Evolutionary conservation across 2,329 filamentous ascomycete genomes (phyloP).

Genomic region (Leptographium radiaticola): DNA sequence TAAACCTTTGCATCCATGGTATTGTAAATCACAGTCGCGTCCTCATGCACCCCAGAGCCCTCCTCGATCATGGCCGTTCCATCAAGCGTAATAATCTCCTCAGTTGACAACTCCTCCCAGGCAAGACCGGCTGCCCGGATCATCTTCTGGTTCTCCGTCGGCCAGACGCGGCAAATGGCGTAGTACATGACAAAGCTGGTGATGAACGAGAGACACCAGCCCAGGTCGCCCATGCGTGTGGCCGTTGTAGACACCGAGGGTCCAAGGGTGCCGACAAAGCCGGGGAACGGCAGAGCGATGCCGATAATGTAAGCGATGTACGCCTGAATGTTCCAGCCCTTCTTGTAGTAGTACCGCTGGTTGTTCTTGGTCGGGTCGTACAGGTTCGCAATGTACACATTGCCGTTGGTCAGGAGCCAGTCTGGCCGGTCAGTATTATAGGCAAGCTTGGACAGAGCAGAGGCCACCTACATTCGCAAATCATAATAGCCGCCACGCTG

Average conservation of each 20-base stretch:
- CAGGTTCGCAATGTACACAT: slow-evolving; percentile 19
- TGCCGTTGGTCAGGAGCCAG: slow-evolving; percentile 22
- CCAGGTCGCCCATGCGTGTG: slow-evolving; percentile 18
- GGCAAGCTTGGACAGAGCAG: neutral
- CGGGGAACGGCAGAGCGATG: slow-evolving; percentile 21
- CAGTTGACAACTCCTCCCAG: slow-evolving; percentile 6
- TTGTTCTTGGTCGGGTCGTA: slow-evolving; percentile 19
- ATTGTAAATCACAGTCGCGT: neutral
- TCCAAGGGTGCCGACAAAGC: slow-evolving; percentile 20
- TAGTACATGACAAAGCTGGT: slow-evolving; percentile 20
- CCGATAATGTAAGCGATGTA: slow-evolving; percentile 21
- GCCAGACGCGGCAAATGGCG: slow-evolving; percentile 22
- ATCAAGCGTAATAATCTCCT: slow-evolving; percentile 5
- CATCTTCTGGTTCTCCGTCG: slow-evolving; percentile 15
- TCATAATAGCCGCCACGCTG: slow-evolving; percentile 11
- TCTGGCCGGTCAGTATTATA: slow-evolving; percentile 7
- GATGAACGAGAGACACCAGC: slow-evolving; percentile 21
- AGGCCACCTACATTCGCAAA: slow-evolving; percentile 10
- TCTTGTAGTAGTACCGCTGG: slow-evolving; percentile 19
- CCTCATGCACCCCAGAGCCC: neutral
- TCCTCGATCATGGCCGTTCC: slow-evolving; percentile 2
- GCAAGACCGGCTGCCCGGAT: neutral
- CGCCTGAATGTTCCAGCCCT: slow-evolving; percentile 22
- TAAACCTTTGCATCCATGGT: neutral
- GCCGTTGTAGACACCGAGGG: slow-evolving; percentile 18